These are phyloP conservation scores for Hanseniaspora lachancei DNA, from an alignment of 805 yeast genomes.

Conservation along the genomic window DNA sequence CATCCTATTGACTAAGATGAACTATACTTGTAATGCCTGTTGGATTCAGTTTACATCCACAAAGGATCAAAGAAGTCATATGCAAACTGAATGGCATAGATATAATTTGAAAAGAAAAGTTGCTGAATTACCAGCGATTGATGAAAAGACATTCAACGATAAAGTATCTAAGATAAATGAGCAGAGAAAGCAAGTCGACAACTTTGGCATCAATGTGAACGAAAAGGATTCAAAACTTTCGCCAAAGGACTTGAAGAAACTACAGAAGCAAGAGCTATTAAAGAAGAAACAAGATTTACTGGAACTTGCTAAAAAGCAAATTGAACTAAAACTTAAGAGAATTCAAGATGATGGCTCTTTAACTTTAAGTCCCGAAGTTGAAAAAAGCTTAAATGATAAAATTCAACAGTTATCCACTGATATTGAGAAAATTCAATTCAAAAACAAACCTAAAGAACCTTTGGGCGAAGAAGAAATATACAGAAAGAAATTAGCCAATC, in stretches of 20 bases:
- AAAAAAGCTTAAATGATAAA: constrained; percentile 12
- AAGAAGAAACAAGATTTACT: constrained; percentile 32
- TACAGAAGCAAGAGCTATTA: constrained; percentile 32
- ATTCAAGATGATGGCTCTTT: constrained; percentile 16
- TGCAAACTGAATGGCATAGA: constrained; percentile 98
- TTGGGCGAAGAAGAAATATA: constrained; percentile 30
- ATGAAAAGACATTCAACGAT: constrained; percentile 53
- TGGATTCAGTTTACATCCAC: constrained; percentile 62
- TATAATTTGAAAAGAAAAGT: constrained; percentile 91
- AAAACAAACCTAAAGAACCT: constrained; percentile 22
- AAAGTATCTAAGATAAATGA: constrained; percentile 34
- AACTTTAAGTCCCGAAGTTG: constrained; percentile 7
- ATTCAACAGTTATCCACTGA: constrained; percentile 7
- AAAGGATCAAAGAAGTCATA: constrained; percentile 72
- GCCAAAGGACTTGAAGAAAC: constrained; percentile 32
- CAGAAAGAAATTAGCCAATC: constrained; percentile 29
- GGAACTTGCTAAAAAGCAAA: constrained; percentile 31
- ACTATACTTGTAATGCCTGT: constrained; percentile 77
- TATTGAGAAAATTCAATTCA: constrained; percentile 5
- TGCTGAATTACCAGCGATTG: constrained; percentile 67
- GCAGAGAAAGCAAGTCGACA: constrained; percentile 13
- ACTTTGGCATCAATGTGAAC: background rate
- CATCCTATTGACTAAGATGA: background rate
- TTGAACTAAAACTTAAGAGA: constrained; percentile 22
- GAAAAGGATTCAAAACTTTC: constrained; percentile 25